Evolutionary conservation across 2,329 filamentous ascomycete species (phyloP).

Genomic region (Dactylonectria macrodidyma): DNA sequence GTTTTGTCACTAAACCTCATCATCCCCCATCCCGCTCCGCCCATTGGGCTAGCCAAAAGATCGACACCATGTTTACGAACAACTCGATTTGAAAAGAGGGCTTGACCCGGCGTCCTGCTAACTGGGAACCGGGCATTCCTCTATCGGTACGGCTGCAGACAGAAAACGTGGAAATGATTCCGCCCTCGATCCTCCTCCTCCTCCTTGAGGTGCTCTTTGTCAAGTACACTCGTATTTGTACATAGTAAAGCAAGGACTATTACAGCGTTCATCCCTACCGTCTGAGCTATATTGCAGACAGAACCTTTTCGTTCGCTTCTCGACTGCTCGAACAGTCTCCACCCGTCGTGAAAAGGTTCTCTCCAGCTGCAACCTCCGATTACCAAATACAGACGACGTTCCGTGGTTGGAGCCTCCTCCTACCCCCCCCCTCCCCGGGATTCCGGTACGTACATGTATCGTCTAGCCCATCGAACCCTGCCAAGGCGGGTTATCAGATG

Average conservation of each 20-base stretch:
- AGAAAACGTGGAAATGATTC: background rate
- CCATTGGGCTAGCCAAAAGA: constrained; percentile 18
- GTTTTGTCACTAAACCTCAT: constrained; percentile 23
- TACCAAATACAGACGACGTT: constrained; percentile 18
- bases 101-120: constrained; percentile 5
- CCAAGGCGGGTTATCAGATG: constrained; percentile 28
- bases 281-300: constrained; percentile 10
- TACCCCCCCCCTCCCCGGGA: no score
- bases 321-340: background rate
- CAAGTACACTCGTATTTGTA: background rate
- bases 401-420: constrained; percentile 1
- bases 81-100: constrained; percentile 18
- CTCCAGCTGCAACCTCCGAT: constrained; percentile 28
- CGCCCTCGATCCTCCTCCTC: background rate
- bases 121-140: constrained; percentile 6
- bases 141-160: constrained; percentile 11
- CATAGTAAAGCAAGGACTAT: no score
- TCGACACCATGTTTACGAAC: constrained; percentile 19
- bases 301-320: background rate
- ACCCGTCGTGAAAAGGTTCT: constrained; percentile 16
- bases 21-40: background rate
- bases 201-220: background rate
- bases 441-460: no score
- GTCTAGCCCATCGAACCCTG: background rate
- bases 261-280: constrained; percentile 18